Base-by-base conservation (phyloP, 306 rosid species). In the Geum urbanum region DNA sequence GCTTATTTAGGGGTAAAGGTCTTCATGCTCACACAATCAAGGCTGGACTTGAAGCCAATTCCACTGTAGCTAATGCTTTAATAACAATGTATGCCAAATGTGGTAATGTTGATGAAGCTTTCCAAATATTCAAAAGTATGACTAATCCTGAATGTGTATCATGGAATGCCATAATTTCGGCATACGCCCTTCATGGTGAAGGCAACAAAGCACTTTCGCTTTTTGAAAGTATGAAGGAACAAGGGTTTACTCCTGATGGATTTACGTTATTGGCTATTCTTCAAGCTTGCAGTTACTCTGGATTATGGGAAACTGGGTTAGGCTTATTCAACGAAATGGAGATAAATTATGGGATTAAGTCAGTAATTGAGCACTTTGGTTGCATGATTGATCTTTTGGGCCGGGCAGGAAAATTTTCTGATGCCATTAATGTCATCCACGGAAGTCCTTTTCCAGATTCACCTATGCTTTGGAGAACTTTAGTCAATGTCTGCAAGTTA, bases 41-140 rank as follows among this genome's bases (percentile, higher is more conserved):
- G 66, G 73, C 60, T 43, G 84, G 86, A 60, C 65, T 76, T 62
- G 90, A 83, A 63, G 54, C 80, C 55, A 69, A 80, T 62, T 71
- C 62, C 57, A 70, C 66, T 27, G 84, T 83, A 70, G 62, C 77
- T 57, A 83, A 86, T 76, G 84, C 87, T 71, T 24, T 71, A 58
- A 64, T 78, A 74, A 83, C 85, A 49, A 80, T 80, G 90, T 83
- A 80, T 78, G 85, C 80, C 50, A 80, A 78, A 85, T 85, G 85
- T 73, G 90, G 90, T 62, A 63, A 70, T 72, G 72, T 83, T 73
- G 74, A 40, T 51, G 87, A 83, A 70, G 85, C 87, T 66, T 48
- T 70, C 53, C 52, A 80, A 65, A 78, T 78, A 55, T 83, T 85
- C 57, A 58, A 74, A 41, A 11, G 49, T 40, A 78, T 54, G 79